Evolutionary conservation across 441 rosid genomes (phyloP).

Genomic region (Jatropha podagrica): DNA sequence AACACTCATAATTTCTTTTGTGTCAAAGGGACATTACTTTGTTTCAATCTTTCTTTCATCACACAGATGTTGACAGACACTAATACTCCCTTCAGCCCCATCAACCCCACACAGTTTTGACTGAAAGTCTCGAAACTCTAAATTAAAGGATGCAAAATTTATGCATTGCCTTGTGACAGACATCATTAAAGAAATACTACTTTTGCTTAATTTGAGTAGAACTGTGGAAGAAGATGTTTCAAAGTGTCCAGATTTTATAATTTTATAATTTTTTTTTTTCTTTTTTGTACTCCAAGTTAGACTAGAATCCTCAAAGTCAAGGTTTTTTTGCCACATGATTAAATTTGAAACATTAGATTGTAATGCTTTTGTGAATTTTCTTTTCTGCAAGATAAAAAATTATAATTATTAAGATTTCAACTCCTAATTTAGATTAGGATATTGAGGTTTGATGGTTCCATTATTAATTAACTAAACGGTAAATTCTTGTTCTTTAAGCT

Average conservation of each 20-base stretch:
- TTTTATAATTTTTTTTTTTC: background rate
- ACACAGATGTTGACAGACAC: constrained; percentile 16
- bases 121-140: constrained; percentile 16
- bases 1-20: background rate
- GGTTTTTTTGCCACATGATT: background rate
- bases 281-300: background rate
- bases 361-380: too few species aligned
- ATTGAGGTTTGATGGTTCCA: background rate
- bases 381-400: too few species aligned
- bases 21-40: constrained; percentile 10
- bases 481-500: background rate
- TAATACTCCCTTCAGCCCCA: background rate
- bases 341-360: background rate
- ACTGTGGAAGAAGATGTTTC: background rate
- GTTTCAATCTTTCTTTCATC: constrained; percentile 33
- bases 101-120: constrained; percentile 20
- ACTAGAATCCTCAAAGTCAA: background rate
- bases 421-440: too few species aligned
- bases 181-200: constrained; percentile 23
- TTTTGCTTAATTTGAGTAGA: constrained; percentile 16
- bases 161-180: constrained; percentile 12
- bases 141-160: constrained; percentile 8
- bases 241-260: background rate
- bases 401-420: too few species aligned
- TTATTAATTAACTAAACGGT: background rate